Percentiles rank a stretch among this genome's conserved stretches.
Conservation (phyloP, 2,329 filamentous ascomycete genomes). For the Fusarium setosum region DNA sequence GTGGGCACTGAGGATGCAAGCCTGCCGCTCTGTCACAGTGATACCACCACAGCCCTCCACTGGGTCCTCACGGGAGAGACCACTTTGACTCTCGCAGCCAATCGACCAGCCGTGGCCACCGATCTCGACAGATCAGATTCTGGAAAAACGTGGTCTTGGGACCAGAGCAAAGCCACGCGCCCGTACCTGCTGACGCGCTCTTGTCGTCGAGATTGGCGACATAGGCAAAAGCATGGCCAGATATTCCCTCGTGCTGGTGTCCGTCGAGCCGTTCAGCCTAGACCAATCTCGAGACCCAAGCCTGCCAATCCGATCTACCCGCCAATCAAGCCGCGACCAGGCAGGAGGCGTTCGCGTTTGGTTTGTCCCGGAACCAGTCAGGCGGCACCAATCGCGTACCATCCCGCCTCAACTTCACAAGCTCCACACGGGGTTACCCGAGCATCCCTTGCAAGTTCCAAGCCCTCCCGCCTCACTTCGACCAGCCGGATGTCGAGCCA, state of each 20-base stretch:
- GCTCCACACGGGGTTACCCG: conserved; percentile 45
- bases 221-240: background rate
- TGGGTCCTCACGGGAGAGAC: conserved; percentile 10
- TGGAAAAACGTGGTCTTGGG: conserved; percentile 35
- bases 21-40: conserved; percentile 29
- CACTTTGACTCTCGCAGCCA: conserved; percentile 21
- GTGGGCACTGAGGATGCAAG: conserved; percentile 24
- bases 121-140: conserved; percentile 32
- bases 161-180: conserved; percentile 30
- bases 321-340: conserved; percentile 34
- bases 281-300: conserved; percentile 27
- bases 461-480: conserved; percentile 42
- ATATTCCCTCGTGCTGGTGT: background rate
- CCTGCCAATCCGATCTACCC: conserved; percentile 32
- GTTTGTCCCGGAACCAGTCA: conserved; percentile 41
- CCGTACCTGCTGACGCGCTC: conserved; percentile 30
- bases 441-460: conserved; percentile 40
- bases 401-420: conserved; percentile 39
- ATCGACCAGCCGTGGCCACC: conserved; percentile 15
- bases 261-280: conserved; percentile 12
- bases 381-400: conserved; percentile 45
- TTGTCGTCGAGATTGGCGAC: conserved; percentile 20
- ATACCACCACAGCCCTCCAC: conserved; percentile 30
- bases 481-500: conserved; percentile 27
- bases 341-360: conserved; percentile 35